phyloP scores from a whole-genome alignment of 495 filamentous ascomycete genomes.

The Usnea hakonensis region DNA sequence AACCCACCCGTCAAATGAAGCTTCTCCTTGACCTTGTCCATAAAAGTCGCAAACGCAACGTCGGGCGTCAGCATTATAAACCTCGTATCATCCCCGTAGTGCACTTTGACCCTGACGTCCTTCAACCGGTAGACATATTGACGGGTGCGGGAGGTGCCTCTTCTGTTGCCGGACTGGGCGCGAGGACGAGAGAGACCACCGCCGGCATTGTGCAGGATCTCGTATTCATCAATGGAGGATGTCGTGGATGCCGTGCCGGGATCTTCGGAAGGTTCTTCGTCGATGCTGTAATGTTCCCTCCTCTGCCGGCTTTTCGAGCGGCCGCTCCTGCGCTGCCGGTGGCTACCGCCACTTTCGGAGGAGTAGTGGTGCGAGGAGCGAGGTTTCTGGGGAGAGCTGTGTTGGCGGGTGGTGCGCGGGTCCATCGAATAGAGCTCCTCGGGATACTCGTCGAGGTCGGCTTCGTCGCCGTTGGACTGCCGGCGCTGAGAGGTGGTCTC shows the following conservation, averaged over 20 bases:
- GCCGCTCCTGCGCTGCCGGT: constrained; percentile 17
- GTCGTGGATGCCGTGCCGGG: constrained; percentile 9
- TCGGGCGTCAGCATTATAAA: constrained; percentile 78
- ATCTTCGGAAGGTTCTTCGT: constrained; percentile 58
- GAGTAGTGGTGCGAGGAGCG: constrained; percentile 13
- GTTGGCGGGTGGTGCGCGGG: constrained; percentile 22
- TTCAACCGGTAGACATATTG: constrained; percentile 29
- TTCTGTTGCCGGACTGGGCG: constrained; percentile 26
- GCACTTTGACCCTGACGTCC: constrained; percentile 83
- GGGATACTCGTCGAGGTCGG: constrained; percentile 49
- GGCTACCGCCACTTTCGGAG: constrained; percentile 45
- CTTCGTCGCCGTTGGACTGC: constrained; percentile 36
- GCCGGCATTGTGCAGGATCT: constrained; percentile 53
- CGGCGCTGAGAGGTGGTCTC: constrained; percentile 25
- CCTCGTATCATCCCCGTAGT: constrained; percentile 76
- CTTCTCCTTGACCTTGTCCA: constrained; percentile 71
- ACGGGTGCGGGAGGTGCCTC: constrained; percentile 25
- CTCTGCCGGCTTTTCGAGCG: constrained; percentile 11
- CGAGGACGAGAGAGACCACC: constrained; percentile 34
- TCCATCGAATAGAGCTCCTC: constrained; percentile 71
- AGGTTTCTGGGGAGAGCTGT: constrained; percentile 30
- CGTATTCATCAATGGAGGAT: constrained; percentile 44
- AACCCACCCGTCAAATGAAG: constrained; percentile 71
- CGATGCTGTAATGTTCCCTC: constrained; percentile 17
- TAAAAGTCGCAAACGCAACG: constrained; percentile 68